Percentiles rank a stretch among this genome's conserved stretches.
These are phyloP conservation scores for Dittrichia graveolens DNA, from an alignment of 129 eudicot genomes.

Conservation along the genomic window DNA sequence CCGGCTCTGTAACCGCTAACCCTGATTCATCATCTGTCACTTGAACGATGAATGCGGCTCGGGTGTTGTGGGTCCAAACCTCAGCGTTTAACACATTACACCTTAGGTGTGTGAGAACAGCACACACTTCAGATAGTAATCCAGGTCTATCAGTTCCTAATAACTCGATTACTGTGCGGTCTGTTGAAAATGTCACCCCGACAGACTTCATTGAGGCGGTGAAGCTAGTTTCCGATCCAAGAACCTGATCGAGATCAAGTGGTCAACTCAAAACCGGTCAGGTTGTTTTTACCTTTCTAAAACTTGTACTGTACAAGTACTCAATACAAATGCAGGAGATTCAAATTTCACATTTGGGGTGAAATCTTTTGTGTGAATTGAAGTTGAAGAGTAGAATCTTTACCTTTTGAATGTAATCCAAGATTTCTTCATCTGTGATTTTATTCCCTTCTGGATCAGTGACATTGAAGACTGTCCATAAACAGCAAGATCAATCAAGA, in stretches of 20 bases:
- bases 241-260: slow-evolving; percentile 44
- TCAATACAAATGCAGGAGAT: background rate
- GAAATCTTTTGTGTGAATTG: slow-evolving; percentile 13
- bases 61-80: slow-evolving; percentile 97
- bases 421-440: slow-evolving; percentile 74
- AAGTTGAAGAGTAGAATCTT: slow-evolving; percentile 26
- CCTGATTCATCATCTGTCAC: slow-evolving; percentile 73
- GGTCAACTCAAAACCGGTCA: slow-evolving; percentile 14
- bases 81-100: slow-evolving; percentile 93
- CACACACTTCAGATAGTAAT: slow-evolving; percentile 82
- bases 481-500: slow-evolving; percentile 7
- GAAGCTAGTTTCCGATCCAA: slow-evolving; percentile 80
- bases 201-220: slow-evolving; percentile 68
- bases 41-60: slow-evolving; percentile 91
- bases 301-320: slow-evolving; percentile 14
- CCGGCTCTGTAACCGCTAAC: slow-evolving; percentile 58
- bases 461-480: slow-evolving; percentile 76
- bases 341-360: slow-evolving; percentile 5
- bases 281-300: background rate
- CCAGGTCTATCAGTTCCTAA: slow-evolving; percentile 93
- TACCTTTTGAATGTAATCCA: slow-evolving; percentile 87
- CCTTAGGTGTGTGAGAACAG: slow-evolving; percentile 84
- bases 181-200: slow-evolving; percentile 57
- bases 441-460: slow-evolving; percentile 95
- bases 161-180: slow-evolving; percentile 76